phyloP scores from a whole-genome alignment of 768 basidiomycete genomes.

The Xerocomus brunneocitrinus region DNA sequence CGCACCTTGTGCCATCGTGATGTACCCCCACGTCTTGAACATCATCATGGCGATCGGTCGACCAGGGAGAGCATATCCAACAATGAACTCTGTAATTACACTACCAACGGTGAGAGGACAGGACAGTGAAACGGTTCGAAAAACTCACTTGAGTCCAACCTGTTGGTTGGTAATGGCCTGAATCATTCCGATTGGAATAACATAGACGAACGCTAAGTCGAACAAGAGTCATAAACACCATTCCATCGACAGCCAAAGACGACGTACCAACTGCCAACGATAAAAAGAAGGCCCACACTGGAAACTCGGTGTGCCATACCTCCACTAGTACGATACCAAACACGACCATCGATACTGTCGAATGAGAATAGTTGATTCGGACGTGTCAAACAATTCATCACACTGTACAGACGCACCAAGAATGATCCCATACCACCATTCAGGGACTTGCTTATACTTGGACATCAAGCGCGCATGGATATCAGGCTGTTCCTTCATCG shows the following conservation, averaged over 20 bases:
- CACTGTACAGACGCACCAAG: constrained; percentile 16
- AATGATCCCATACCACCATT: constrained; percentile 50
- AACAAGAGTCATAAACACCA: not conserved
- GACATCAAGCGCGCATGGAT: constrained; percentile 59
- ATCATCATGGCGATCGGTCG: constrained; percentile 77
- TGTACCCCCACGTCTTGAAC: constrained; percentile 70
- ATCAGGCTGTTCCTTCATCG: constrained; percentile 77
- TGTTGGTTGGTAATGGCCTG: constrained; percentile 81
- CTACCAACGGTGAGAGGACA: constrained; percentile 10
- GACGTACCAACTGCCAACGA: constrained; percentile 24
- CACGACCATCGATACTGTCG: constrained; percentile 44
- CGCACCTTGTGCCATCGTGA: constrained; percentile 50
- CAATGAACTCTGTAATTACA: constrained; percentile 60
- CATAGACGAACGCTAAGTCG: constrained; percentile 47
- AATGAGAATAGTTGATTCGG: not conserved
- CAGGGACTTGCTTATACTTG: constrained; percentile 52
- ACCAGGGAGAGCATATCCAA: constrained; percentile 54
- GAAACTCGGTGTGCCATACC: constrained; percentile 52
- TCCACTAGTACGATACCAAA: constrained; percentile 57
- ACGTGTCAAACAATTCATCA: not conserved
- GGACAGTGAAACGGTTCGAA: not conserved
- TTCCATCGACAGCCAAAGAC: constrained; percentile 7
- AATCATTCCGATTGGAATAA: constrained; percentile 73
- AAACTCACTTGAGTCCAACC: constrained; percentile 39
- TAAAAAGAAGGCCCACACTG: constrained; percentile 41